Percentiles rank a stretch among this genome's conserved stretches.
These are phyloP conservation scores for Pseudonitzschia multistriata DNA, from an alignment of 108 stramenopile genomes.

Conservation along the genomic window DNA sequence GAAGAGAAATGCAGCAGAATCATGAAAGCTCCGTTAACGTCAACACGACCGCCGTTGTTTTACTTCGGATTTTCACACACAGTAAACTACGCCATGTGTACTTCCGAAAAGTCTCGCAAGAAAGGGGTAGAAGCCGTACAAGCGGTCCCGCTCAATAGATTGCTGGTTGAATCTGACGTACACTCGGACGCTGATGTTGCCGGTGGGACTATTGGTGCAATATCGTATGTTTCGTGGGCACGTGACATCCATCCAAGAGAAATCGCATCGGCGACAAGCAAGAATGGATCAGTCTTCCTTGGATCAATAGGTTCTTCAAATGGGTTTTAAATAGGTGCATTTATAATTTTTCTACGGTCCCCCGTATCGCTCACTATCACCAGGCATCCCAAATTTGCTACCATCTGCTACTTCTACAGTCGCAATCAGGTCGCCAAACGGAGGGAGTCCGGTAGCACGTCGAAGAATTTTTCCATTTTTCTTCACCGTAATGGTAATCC, in stretches of 20 bases:
- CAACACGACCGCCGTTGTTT: conserved; percentile 36
- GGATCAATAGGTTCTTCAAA: neutral
- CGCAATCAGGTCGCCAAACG: conserved; percentile 44
- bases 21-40: neutral
- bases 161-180: conserved; percentile 83
- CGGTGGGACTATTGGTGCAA: conserved; percentile 71
- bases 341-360: conserved; percentile 21
- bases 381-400: conserved; percentile 74
- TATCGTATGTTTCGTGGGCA: conserved; percentile 62
- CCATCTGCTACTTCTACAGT: conserved; percentile 84
- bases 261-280: neutral
- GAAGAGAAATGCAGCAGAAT: conserved; percentile 15
- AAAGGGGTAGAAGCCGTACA: conserved; percentile 62
- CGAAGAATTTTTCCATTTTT: conserved; percentile 83
- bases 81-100: conserved; percentile 72
- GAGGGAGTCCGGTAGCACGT: conserved; percentile 77
- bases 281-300: neutral
- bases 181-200: conserved; percentile 54
- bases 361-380: conserved; percentile 54
- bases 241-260: neutral
- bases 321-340: neutral
- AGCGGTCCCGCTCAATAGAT: conserved; percentile 60
- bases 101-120: conserved; percentile 56
- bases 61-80: conserved; percentile 86
- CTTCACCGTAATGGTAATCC: conserved; percentile 72